Evolutionary conservation across 345 rosid species (phyloP).

Genomic region (Corchorus capsularis): DNA sequence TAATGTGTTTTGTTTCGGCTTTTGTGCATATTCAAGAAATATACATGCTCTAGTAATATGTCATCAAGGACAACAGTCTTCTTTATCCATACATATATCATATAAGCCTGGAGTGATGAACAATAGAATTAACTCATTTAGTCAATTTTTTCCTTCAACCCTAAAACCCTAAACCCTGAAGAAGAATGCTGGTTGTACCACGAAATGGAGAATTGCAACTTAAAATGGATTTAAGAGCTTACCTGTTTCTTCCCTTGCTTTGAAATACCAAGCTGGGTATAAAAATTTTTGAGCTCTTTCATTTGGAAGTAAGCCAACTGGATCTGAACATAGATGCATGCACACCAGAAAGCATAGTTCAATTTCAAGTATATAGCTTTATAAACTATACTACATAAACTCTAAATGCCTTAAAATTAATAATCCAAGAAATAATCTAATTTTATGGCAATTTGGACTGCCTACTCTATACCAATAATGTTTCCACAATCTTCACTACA

Average conservation of each 20-base stretch:
- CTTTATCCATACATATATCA: too few relatives aligned
- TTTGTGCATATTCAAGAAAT: too few relatives aligned
- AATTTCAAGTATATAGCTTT: not conserved
- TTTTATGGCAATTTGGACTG: not conserved
- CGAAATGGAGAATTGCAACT: not conserved
- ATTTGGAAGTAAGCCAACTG: slow-evolving; percentile 39
- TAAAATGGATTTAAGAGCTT: slow-evolving; percentile 1
- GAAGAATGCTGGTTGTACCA: not conserved
- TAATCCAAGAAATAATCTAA: not conserved
- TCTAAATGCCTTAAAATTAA: not conserved
- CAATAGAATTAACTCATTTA: too few relatives aligned
- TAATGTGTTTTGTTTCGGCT: too few relatives aligned
- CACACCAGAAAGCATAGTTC: too few relatives aligned
- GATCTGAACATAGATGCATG: slow-evolving; percentile 16
- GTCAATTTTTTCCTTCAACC: too few relatives aligned
- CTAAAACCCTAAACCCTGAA: not conserved
- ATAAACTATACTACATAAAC: not conserved
- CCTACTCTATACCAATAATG: not conserved
- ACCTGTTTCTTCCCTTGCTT: slow-evolving; percentile 52
- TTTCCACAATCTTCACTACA: not conserved
- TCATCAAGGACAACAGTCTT: too few relatives aligned
- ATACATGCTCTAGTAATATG: too few relatives aligned
- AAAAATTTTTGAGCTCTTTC: slow-evolving; percentile 45
- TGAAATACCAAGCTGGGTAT: slow-evolving; percentile 34
- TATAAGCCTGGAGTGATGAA: too few relatives aligned